Percentiles rank a stretch among this genome's conserved stretches.
phyloP scores from a whole-genome alignment of 2,329 filamentous ascomycete species.

The Macrophomina phaseolina region DNA sequence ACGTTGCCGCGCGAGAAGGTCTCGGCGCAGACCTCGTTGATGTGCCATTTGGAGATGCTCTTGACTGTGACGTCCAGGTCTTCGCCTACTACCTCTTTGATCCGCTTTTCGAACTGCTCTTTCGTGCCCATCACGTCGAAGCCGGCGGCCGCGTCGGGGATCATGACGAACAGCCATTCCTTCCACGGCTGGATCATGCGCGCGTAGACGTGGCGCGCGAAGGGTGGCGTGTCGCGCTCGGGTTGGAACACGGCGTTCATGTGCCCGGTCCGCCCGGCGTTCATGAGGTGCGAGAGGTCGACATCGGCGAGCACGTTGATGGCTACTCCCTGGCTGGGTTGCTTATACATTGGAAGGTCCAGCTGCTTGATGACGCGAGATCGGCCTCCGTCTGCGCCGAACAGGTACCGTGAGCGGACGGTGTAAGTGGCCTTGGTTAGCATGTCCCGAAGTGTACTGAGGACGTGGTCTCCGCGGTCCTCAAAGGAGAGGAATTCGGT shows the following conservation, averaged over 20 bases:
- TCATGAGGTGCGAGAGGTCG: slow-evolving; percentile 58
- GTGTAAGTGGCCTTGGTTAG: slow-evolving; percentile 47
- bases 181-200: slow-evolving; percentile 69
- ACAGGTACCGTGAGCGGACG: slow-evolving; percentile 62
- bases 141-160: slow-evolving; percentile 1
- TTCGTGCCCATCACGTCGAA: slow-evolving; percentile 30
- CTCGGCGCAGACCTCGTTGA: slow-evolving; percentile 30
- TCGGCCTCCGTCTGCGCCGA: slow-evolving; percentile 64
- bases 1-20: slow-evolving; percentile 18
- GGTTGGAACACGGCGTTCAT: slow-evolving; percentile 67
- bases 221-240: slow-evolving; percentile 56
- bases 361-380: slow-evolving; percentile 56
- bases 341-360: slow-evolving; percentile 52
- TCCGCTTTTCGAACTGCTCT: neutral
- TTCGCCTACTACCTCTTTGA: slow-evolving; percentile 22
- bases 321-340: slow-evolving; percentile 55
- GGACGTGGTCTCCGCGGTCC: slow-evolving; percentile 37
- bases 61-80: neutral
- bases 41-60: slow-evolving; percentile 23
- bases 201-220: slow-evolving; percentile 56
- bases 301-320: slow-evolving; percentile 57
- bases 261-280: slow-evolving; percentile 58
- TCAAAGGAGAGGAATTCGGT: slow-evolving; percentile 42
- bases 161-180: slow-evolving; percentile 59
- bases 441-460: slow-evolving; percentile 45